Conservation (phyloP, 371 early-diverging fungal genomes). For the Cladochytrium tenue region DNA sequence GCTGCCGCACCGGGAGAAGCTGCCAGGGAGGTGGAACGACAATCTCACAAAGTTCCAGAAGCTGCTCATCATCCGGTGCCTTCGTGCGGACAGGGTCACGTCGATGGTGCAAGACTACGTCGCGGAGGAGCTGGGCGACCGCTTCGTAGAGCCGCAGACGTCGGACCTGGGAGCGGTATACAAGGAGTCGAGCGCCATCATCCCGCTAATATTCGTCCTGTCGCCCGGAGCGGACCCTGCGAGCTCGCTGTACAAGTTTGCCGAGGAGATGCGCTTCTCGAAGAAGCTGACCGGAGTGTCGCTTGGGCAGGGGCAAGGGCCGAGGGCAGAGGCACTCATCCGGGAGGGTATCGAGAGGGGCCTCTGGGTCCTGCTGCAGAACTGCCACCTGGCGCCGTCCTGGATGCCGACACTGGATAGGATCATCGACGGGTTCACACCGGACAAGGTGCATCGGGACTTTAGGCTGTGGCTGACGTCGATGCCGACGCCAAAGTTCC, state of each 20-base stretch:
- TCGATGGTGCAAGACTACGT: constrained; percentile 56
- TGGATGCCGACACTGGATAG: constrained; percentile 62
- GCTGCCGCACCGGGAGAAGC: constrained; percentile 49
- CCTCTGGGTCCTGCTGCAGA: constrained; percentile 59
- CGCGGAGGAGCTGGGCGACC: constrained; percentile 48
- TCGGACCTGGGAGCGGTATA: constrained; percentile 51
- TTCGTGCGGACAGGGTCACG: constrained; percentile 54
- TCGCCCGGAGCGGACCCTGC: constrained; percentile 65
- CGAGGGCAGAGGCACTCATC: constrained; percentile 56
- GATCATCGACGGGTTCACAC: constrained; percentile 52
- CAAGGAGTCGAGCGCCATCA: constrained; percentile 52
- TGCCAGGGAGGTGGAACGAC: constrained; percentile 47
- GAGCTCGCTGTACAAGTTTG: constrained; percentile 54
- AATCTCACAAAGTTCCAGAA: constrained; percentile 45
- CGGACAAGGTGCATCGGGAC: constrained; percentile 59
- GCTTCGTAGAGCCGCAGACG: constrained; percentile 62
- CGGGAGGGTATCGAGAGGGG: constrained; percentile 60
- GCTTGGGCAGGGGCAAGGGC: constrained; percentile 63
- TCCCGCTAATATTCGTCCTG: constrained; percentile 61
- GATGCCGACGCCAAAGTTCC: constrained; percentile 60
- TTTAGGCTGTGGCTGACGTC: constrained; percentile 61
- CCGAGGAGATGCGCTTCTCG: constrained; percentile 59
- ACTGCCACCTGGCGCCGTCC: constrained; percentile 60
- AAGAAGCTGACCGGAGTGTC: constrained; percentile 56
- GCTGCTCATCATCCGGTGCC: constrained; percentile 48